These are phyloP conservation scores for Mycena polygramma DNA, from an alignment of 768 basidiomycete species.

Conservation along the genomic window DNA sequence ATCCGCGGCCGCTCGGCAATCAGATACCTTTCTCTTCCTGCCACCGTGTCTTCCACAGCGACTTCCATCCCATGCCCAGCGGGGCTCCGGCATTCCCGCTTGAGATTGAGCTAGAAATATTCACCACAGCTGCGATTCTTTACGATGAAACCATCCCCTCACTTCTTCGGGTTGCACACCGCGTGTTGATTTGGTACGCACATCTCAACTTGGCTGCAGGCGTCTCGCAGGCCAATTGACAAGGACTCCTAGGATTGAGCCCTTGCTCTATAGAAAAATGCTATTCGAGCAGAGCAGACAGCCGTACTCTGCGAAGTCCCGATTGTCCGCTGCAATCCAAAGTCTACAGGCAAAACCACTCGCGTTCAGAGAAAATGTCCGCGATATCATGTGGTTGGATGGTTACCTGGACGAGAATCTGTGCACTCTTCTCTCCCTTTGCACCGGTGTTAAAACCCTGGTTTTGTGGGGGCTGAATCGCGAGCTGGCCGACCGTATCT, in stretches of 20 bases:
- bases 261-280: neutral
- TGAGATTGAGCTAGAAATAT: constrained; percentile 16
- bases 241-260: neutral
- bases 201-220: neutral
- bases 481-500: neutral
- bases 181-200: neutral
- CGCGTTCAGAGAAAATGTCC: neutral
- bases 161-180: constrained; percentile 1
- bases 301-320: no score
- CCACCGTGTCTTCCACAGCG: neutral
- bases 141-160: constrained; percentile 1
- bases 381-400: neutral
- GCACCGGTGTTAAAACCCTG: constrained; percentile 3
- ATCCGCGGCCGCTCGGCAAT: no score
- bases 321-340: neutral
- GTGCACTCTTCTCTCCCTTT: neutral
- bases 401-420: neutral
- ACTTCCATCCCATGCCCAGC: no score
- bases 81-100: neutral
- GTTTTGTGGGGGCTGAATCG: neutral
- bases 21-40: no score
- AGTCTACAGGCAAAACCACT: neutral
- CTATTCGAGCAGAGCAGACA: neutral
- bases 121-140: neutral
- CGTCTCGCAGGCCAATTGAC: neutral